Evolutionary conservation across 257 asterid species (phyloP).

Genomic region (Buddleja alternifolia): DNA sequence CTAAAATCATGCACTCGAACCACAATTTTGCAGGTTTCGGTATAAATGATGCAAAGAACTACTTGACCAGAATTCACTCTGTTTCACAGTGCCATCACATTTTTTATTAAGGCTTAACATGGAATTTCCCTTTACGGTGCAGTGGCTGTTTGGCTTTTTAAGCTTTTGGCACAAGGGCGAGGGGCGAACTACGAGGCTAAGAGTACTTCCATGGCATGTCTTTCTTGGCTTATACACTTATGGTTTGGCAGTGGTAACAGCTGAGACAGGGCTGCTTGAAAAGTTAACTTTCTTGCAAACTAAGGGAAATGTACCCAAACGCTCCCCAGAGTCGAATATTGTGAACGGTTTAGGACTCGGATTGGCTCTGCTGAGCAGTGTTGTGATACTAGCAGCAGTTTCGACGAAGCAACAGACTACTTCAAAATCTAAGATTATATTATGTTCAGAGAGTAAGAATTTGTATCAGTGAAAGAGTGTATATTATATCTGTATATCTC

Average conservation of each 20-base stretch:
- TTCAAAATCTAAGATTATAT: slow-evolving; percentile 31
- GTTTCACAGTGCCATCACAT: not conserved
- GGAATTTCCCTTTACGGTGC: slow-evolving; percentile 34
- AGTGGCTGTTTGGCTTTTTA: slow-evolving; percentile 80
- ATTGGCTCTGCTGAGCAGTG: slow-evolving; percentile 67
- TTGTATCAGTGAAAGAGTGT: slow-evolving; percentile 17
- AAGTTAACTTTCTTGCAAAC: slow-evolving; percentile 77
- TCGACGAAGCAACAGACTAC: slow-evolving; percentile 50
- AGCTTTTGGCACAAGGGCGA: slow-evolving; percentile 88
- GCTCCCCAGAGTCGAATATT: slow-evolving; percentile 56
- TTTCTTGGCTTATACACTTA: slow-evolving; percentile 84
- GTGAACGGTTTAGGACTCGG: slow-evolving; percentile 82
- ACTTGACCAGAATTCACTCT: too few relatives aligned
- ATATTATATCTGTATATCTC: not conserved
- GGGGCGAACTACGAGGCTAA: slow-evolving; percentile 55
- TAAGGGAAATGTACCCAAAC: slow-evolving; percentile 53
- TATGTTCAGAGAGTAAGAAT: slow-evolving; percentile 32
- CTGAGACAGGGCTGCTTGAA: slow-evolving; percentile 88
- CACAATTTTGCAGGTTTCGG: too few relatives aligned
- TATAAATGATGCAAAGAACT: too few relatives aligned
- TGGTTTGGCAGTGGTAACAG: slow-evolving; percentile 77
- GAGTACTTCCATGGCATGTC: slow-evolving; percentile 80
- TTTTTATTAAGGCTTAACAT: not conserved
- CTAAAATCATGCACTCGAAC: too few relatives aligned
- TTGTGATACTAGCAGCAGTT: slow-evolving; percentile 68